Percentiles rank a stretch among this genome's conserved stretches.
phyloP scores from a whole-genome alignment of 208 protist species.

The Novymonas esmeraldas region DNA sequence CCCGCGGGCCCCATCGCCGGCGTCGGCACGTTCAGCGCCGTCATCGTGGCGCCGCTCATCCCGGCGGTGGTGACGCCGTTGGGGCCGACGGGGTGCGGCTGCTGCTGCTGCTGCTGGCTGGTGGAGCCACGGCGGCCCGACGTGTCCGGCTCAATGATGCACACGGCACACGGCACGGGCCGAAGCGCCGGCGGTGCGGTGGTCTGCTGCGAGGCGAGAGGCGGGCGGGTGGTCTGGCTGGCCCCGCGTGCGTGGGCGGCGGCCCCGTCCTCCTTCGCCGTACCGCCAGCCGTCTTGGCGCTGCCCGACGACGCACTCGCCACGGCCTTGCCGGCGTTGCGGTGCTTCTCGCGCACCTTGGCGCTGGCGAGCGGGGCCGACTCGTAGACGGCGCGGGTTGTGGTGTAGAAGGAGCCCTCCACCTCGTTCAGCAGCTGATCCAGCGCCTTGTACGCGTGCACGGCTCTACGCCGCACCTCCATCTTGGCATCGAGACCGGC shows the following conservation, averaged over 20 bases:
- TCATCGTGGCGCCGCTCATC: slow-evolving; percentile 15
- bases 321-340: not conserved
- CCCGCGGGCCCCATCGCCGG: slow-evolving; percentile 2
- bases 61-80: slow-evolving; percentile 13
- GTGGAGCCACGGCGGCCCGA: slow-evolving; percentile 24
- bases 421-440: slow-evolving; percentile 59
- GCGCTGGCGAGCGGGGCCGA: slow-evolving; percentile 4
- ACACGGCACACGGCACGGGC: slow-evolving; percentile 80
- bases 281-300: not conserved
- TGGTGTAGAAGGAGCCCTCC: slow-evolving; percentile 49
- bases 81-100: not conserved
- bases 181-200: slow-evolving; percentile 43
- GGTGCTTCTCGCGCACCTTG: slow-evolving; percentile 9
- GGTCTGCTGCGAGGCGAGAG: slow-evolving; percentile 3
- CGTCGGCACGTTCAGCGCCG: slow-evolving; percentile 5
- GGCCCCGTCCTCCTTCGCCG: not conserved
- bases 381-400: slow-evolving; percentile 38
- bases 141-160: slow-evolving; percentile 71
- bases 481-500: not conserved
- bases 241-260: not conserved
- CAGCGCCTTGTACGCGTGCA: slow-evolving; percentile 43
- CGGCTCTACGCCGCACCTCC: slow-evolving; percentile 17
- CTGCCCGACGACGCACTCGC: no score
- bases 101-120: not conserved
- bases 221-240: not conserved